Base-by-base conservation (phyloP, 2,329 filamentous ascomycete species). In the Endocalyx cinctus region DNA sequence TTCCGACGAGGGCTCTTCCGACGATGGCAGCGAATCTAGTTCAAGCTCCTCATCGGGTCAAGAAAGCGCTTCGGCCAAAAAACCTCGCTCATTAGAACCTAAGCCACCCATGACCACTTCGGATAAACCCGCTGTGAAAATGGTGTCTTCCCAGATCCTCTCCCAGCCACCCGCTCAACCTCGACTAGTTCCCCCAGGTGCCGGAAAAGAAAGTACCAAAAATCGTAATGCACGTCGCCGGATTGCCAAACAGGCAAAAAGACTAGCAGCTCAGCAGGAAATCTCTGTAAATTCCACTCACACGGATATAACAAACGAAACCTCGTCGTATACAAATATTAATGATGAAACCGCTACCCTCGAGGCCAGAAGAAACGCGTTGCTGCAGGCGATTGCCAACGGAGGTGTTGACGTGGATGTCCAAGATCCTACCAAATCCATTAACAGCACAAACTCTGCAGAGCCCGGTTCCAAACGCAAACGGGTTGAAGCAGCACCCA, bases 181-280 rank as follows among this genome's bases (percentile, higher is more conserved):
- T 22, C 25, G 30, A 29, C 5, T 30, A 38, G 53, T 57, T 2
- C 40, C 52, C 4, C 60, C 64, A 5, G 57, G 56, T 2, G 39
- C 50, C 12, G 67, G 67, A 2, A 51, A 68, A 31, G 52, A 55
- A 1, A 58, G 47, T 20, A 77, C 74, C 0, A 67, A 69, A 43
- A 71, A 63, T 39, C 64, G 74, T 5, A 78, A 78, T 40, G 64
- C 63, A 7, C 62, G 74, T 17, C 63, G 72, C 27, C 65, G 66
- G 20, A 53, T 57, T 4, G 55, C 57, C 4, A 63, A 64, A 35
- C 48, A 51, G 14, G 47, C 53, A 17, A 50, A 49, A 43, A 53
- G 37, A 40, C 44, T 31, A 39, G 49, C 8, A 23, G 20, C 20
- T 8, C 8, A 23, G 20, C n/a, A n/a, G n/a, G n/a, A n/a, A n/a